These are phyloP conservation scores for Bipolaris victoriae DNA, from an alignment of 2,329 filamentous ascomycete genomes.

Conservation along the genomic window DNA sequence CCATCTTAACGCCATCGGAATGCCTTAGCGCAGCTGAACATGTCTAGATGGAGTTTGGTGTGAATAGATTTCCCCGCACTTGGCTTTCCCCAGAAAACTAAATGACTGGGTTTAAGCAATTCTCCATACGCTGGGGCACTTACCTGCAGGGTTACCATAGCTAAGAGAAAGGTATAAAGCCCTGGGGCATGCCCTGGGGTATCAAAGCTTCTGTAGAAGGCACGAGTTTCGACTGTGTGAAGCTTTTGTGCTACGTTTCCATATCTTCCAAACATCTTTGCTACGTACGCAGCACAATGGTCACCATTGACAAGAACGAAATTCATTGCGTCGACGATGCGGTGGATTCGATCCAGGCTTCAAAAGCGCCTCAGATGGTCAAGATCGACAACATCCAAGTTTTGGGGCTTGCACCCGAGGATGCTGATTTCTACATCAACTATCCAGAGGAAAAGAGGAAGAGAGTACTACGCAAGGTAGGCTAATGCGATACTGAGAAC, in stretches of 20 bases:
- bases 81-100: slow-evolving; percentile 12
- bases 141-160: not conserved
- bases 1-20: not conserved
- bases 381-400: slow-evolving; percentile 38
- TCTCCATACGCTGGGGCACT: slow-evolving; percentile 1
- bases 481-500: not conserved
- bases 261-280: not conserved
- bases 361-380: slow-evolving; percentile 31
- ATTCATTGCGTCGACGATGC: slow-evolving; percentile 34
- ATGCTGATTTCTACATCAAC: slow-evolving; percentile 34
- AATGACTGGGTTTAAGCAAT: slow-evolving; percentile 1
- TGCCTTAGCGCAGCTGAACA: not conserved
- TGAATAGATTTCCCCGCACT: slow-evolving; percentile 7
- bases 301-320: slow-evolving; percentile 28
- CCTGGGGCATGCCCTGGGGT: not conserved
- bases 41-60: not conserved
- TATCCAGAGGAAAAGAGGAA: slow-evolving; percentile 54
- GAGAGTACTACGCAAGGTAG: slow-evolving; percentile 45
- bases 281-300: slow-evolving; percentile 14
- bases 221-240: not conserved
- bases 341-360: slow-evolving; percentile 20
- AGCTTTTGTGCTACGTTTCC: not conserved
- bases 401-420: slow-evolving; percentile 27
- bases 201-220: not conserved
- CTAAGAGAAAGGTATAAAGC: slow-evolving; percentile 6